Evolutionary conservation across 345 rosid species (phyloP), one percentile per base, ranked within the genome.

Genomic region (Dipteronia sinensis): DNA sequence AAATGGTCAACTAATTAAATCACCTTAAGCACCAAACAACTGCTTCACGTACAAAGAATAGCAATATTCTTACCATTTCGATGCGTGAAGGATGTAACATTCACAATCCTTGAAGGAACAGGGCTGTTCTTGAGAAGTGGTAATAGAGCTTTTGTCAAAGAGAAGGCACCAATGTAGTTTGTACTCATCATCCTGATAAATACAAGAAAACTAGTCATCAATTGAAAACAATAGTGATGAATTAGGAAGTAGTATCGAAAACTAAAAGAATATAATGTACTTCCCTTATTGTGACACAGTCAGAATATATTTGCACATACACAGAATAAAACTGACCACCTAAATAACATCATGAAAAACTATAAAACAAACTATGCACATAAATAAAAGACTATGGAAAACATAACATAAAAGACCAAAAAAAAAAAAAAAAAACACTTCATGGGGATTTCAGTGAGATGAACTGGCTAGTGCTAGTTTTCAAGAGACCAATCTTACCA

Each of bases 1-100:
- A 51, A 46, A 73, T 40, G 34, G 2, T 53, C 19, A 42, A 78
- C 73, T 19, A 44, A 29, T 5, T 22, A 63, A 80, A 40, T 16
- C 71, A 67, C 65, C 49, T 29, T 51, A 56, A 71, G 62, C 63
- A 25, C 1, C 20, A 55, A 16, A 73, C 64, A 53, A 65, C 65
- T 49, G 27, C n/a, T 69, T 62, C 22, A 0, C 3, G 47, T 27
- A 12, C 17, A 67, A 53, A 53, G 15, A n/a, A 20, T 27, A 44
- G 13, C 34, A 67, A 74, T 19, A 46, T 67, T 69, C 77, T 82
- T 75, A 95, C 99, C 87, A 72, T 75, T 79, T 77, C 93, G 88
- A 85, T 96, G 99, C 2, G 99, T 96, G 72, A 96, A 96, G 44
- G 97, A 96, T 10, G 98, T 85, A 49, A 94, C 97, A 84, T 96